Percentiles rank a stretch among this genome's conserved stretches.
These are phyloP conservation scores for Linaria vulgaris DNA, from an alignment of 257 asterid genomes.

Conservation along the genomic window DNA sequence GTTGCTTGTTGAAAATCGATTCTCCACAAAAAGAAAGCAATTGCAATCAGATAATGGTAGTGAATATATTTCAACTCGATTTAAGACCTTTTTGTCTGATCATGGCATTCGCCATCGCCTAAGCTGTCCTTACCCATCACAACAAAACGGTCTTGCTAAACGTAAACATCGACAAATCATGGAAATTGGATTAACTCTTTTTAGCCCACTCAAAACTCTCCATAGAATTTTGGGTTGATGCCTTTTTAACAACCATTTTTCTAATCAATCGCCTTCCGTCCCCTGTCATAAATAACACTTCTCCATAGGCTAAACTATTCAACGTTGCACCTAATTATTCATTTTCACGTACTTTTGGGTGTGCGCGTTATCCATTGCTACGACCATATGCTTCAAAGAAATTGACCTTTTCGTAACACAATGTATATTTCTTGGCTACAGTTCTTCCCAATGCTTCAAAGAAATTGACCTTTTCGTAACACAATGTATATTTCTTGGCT, in stretches of 20 bases:
- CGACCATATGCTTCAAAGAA: background rate
- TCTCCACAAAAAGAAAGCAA: too few species aligned
- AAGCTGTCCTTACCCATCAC: constrained; percentile 3
- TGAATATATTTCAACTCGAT: too few species aligned
- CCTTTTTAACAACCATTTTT: background rate
- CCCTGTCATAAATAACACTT: background rate
- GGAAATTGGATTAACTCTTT: background rate
- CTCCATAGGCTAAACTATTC: background rate
- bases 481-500: background rate
- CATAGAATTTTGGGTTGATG: constrained; percentile 2
- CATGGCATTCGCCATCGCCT: background rate
- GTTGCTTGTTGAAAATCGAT: too few species aligned
- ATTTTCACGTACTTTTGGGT: background rate
- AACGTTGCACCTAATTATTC: background rate
- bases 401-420: background rate
- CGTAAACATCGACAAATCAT: constrained; percentile 1
- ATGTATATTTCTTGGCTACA: background rate
- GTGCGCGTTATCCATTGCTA: background rate
- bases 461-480: too few species aligned
- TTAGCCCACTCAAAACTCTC: background rate
- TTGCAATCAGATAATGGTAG: too few species aligned
- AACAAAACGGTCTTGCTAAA: constrained; percentile 7
- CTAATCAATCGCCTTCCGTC: background rate
- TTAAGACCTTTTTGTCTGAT: too few species aligned
- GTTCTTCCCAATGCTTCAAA: background rate